phyloP scores from a whole-genome alignment of 2,329 filamentous ascomycete genomes.

The Orbilia quercus region DNA sequence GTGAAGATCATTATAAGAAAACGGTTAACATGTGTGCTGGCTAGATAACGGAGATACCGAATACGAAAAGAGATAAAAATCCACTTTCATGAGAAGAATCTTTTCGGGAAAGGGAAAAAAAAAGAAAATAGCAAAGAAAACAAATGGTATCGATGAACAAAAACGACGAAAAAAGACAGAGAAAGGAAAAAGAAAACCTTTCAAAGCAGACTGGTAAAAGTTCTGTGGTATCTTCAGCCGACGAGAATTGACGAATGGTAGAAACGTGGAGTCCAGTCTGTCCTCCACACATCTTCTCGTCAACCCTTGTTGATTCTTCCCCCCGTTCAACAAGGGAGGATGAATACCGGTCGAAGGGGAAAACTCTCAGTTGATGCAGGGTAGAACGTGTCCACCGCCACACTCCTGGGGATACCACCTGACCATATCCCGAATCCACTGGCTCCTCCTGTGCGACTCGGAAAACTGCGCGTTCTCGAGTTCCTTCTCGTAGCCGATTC shows the following conservation, averaged over 20 bases:
- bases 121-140: neutral
- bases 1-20: slow-evolving; percentile 50
- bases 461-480: slow-evolving; percentile 53
- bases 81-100: too few species aligned
- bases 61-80: neutral
- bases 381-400: slow-evolving; percentile 51
- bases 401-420: slow-evolving; percentile 51
- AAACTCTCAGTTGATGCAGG: slow-evolving; percentile 37
- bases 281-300: slow-evolving; percentile 37
- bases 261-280: slow-evolving; percentile 32
- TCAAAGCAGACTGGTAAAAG: slow-evolving; percentile 6
- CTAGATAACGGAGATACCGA: slow-evolving; percentile 35
- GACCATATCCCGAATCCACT: slow-evolving; percentile 54
- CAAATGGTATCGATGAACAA: slow-evolving; percentile 4
- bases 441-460: slow-evolving; percentile 40
- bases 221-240: slow-evolving; percentile 14
- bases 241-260: slow-evolving; percentile 22
- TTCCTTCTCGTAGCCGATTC: slow-evolving; percentile 38
- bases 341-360: slow-evolving; percentile 1
- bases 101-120: too few species aligned
- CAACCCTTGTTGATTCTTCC: slow-evolving; percentile 5
- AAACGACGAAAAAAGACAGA: neutral
- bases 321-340: slow-evolving; percentile 5
- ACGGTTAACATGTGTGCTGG: slow-evolving; percentile 33
- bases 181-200: slow-evolving; percentile 22